Conservation (phyloP, 1,284 basidiomycete genomes). For the Bjerkandera adusta region DNA sequence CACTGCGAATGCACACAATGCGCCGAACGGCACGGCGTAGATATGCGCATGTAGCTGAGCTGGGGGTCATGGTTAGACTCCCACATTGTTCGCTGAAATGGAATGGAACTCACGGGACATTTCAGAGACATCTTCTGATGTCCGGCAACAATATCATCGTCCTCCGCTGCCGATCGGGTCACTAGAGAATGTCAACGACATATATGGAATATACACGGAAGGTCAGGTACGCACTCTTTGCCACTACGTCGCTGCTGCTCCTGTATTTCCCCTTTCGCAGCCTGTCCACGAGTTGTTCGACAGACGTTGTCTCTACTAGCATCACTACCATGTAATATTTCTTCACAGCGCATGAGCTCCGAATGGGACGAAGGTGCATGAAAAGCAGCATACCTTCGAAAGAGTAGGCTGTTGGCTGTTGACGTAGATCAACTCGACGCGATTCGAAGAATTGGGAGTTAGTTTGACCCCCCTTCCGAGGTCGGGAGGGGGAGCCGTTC, state of each 20-base stretch:
- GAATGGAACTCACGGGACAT: conserved; percentile 72
- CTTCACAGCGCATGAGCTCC: conserved; percentile 37
- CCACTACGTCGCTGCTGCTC: conserved; percentile 64
- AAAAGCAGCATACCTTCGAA: conserved; percentile 52
- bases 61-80: conserved; percentile 31
- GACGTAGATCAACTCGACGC: conserved; percentile 86
- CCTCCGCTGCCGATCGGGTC: conserved; percentile 53
- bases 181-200: conserved; percentile 43
- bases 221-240: conserved; percentile 51
- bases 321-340: conserved; percentile 86
- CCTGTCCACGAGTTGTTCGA: conserved; percentile 64
- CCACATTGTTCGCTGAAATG: background rate
- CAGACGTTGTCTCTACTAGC: conserved; percentile 73
- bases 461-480: conserved; percentile 61
- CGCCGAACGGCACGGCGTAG: conserved; percentile 81
- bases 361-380: background rate
- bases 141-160: conserved; percentile 88
- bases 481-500: conserved; percentile 90
- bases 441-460: conserved; percentile 50
- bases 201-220: conserved; percentile 1
- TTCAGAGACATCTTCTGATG: conserved; percentile 87
- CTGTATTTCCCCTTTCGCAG: conserved; percentile 67
- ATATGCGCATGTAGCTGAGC: conserved; percentile 89
- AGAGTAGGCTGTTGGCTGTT: conserved; percentile 80
- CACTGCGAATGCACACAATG: conserved; percentile 92